Percentiles rank a stretch among this genome's conserved stretches.
Evolutionary conservation across 176 grass and related monocot genomes (phyloP).

Genomic region (Metroxylon sagu): DNA sequence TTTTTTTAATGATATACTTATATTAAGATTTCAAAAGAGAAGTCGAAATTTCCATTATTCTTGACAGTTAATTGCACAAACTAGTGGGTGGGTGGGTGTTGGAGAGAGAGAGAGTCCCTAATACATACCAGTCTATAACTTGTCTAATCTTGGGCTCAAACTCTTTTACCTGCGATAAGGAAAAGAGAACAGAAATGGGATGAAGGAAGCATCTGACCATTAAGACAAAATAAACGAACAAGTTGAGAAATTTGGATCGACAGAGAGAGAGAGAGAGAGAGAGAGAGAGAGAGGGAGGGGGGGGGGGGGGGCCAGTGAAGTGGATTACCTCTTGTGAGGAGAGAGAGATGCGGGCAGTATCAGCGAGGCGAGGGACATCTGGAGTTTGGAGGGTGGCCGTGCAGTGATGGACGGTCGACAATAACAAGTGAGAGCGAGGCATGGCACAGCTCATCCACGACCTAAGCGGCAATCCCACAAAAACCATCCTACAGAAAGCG

Average conservation of each 20-base stretch:
- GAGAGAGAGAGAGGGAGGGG: neutral
- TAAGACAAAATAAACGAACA: neutral
- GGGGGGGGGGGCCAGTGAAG: too few relatives aligned
- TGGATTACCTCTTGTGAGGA: constrained; percentile 39
- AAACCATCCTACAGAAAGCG: too few relatives aligned
- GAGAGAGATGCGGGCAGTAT: constrained; percentile 71
- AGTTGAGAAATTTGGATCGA: neutral
- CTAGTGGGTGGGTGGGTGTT: too few relatives aligned
- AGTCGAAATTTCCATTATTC: too few relatives aligned
- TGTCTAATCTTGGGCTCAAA: constrained; percentile 74
- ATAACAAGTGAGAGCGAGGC: constrained; percentile 9
- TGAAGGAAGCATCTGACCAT: too few relatives aligned
- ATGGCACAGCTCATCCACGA: constrained; percentile 1
- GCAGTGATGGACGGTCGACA: constrained; percentile 8
- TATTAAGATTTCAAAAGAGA: too few relatives aligned
- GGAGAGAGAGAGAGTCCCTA: too few relatives aligned
- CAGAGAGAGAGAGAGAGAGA: neutral
- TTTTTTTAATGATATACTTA: too few relatives aligned
- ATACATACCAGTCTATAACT: constrained; percentile 53
- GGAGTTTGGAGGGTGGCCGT: constrained; percentile 42
- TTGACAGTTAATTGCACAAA: too few relatives aligned
- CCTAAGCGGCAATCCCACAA: neutral
- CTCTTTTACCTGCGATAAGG: constrained; percentile 36
- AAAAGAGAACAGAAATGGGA: neutral
- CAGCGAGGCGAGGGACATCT: constrained; percentile 60